Conservation (phyloP, 306 rosid genomes). For the Hippophae rhamnoides region DNA sequence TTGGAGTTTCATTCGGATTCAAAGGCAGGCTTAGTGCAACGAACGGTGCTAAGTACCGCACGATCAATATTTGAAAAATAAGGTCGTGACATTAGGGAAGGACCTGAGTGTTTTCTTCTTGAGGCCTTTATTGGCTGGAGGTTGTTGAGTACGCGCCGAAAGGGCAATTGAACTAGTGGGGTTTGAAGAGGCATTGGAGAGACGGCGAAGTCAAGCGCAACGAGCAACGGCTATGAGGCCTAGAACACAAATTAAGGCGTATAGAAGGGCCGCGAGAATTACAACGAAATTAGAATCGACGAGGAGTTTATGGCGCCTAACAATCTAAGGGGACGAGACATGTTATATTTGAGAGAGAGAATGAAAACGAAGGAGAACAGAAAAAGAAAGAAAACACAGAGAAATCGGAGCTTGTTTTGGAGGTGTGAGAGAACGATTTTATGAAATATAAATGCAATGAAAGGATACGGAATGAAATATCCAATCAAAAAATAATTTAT, state of each 20-base stretch:
- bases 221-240: constrained; percentile 63
- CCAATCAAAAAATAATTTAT: no score
- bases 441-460: no score
- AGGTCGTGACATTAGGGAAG: no score
- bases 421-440: no score
- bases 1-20: no score
- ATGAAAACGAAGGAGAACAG: no score
- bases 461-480: no score
- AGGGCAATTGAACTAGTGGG: neutral
- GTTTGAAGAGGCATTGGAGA: constrained; percentile 13
- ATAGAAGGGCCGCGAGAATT: constrained; percentile 67
- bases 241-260: constrained; percentile 65
- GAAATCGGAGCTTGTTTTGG: neutral
- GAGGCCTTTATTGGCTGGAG: constrained; percentile 58
- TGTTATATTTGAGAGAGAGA: no score
- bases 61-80: no score
- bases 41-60: no score
- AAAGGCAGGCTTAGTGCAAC: no score
- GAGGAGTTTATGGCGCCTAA: neutral
- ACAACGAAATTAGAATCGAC: constrained; percentile 49
- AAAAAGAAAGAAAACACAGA: neutral
- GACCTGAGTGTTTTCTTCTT: constrained; percentile 62
- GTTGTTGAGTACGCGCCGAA: constrained; percentile 16
- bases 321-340: no score
- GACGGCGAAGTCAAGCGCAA: constrained; percentile 63